phyloP scores from a whole-genome alignment of 371 early-diverging fungal species.

The Choanephora cucurbitarum region DNA sequence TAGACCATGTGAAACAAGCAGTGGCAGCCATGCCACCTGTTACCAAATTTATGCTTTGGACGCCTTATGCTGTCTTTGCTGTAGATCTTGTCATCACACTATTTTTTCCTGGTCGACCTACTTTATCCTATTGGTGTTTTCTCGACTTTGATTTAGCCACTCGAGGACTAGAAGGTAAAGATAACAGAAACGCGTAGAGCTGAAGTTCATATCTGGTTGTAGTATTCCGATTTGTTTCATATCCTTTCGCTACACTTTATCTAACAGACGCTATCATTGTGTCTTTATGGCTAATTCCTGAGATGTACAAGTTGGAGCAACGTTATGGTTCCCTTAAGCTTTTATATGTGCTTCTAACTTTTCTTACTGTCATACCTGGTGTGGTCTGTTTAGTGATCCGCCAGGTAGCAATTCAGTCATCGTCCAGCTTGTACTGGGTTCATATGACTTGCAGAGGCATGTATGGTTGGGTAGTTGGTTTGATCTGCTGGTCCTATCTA shows the following conservation, averaged over 20 bases:
- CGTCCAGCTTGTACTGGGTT: background rate
- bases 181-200: too few species aligned
- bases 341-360: constrained; percentile 8
- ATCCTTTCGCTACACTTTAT: constrained; percentile 21
- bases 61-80: constrained; percentile 9
- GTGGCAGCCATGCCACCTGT: constrained; percentile 21
- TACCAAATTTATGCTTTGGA: constrained; percentile 10
- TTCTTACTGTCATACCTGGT: constrained; percentile 25
- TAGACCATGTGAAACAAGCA: constrained; percentile 23
- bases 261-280: constrained; percentile 11
- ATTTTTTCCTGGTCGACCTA: background rate
- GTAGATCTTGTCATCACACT: constrained; percentile 12
- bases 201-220: background rate
- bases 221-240: constrained; percentile 22
- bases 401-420: background rate
- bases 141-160: constrained; percentile 8
- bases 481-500: constrained; percentile 27
- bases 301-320: constrained; percentile 19
- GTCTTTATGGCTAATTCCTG: constrained; percentile 21
- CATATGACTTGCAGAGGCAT: constrained; percentile 15
- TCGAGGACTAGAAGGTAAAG: constrained; percentile 7
- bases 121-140: constrained; percentile 13
- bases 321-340: constrained; percentile 19
- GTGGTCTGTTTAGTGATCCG: constrained; percentile 4
- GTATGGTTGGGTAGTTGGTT: constrained; percentile 28